Conservation (phyloP, 768 basidiomycete species). For the Leucosporidium creatinivorum region DNA sequence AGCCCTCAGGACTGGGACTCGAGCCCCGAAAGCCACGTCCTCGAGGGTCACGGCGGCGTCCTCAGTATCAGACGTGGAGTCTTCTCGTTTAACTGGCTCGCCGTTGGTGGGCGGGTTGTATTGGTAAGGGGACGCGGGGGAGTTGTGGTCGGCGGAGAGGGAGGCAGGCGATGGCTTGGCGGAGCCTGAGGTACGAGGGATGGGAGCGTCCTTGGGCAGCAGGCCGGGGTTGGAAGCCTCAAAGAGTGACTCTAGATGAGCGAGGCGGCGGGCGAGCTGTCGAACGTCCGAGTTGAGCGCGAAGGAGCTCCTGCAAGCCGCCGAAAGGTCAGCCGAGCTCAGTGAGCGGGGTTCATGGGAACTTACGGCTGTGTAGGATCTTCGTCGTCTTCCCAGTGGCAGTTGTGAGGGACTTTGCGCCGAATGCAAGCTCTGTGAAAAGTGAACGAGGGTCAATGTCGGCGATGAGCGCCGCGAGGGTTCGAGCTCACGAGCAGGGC, state of each 20-base stretch:
- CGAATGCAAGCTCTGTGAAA: background rate
- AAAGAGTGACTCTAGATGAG: constrained; percentile 28
- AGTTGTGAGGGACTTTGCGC: constrained; percentile 5
- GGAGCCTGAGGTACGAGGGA: background rate
- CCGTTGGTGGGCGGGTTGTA: background rate
- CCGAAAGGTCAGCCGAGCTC: background rate
- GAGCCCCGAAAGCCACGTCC: constrained; percentile 27
- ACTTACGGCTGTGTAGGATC: background rate
- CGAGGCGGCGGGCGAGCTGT: constrained; percentile 20
- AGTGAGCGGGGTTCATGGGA: background rate
- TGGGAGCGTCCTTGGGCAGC: background rate
- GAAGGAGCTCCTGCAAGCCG: constrained; percentile 5
- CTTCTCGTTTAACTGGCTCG: background rate
- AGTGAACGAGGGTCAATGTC: no score
- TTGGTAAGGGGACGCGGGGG: background rate
- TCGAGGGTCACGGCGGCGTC: constrained; percentile 27
- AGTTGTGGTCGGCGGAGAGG: background rate
- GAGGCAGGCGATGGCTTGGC: background rate
- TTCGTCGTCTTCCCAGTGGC: constrained; percentile 13
- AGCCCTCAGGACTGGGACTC: constrained; percentile 22
- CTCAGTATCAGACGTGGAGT: constrained; percentile 25
- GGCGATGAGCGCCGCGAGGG: constrained; percentile 10
- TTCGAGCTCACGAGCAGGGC: constrained; percentile 24
- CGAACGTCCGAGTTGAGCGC: constrained; percentile 25
- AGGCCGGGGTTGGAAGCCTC: constrained; percentile 7